Evolutionary conservation across 2,329 filamentous ascomycete species (phyloP), one percentile per base, ranked within the genome.

Genomic region (Acrocalymma vagum): DNA sequence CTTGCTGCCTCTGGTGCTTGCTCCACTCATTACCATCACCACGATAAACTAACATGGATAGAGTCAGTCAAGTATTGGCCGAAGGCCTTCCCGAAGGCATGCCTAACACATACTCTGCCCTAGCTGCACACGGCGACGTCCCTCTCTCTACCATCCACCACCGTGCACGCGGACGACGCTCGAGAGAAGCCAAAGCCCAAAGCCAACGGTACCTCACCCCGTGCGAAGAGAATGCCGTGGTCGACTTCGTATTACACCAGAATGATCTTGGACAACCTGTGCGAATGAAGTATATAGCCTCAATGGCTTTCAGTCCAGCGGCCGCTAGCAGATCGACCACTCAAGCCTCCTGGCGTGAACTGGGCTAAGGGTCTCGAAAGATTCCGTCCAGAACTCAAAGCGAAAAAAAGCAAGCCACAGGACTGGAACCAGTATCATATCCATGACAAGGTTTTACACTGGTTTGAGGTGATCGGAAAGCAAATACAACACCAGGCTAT

Each of bases 161-260:
- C 45, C 42, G 55, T 52, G 45, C 44, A 35, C 48, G 38, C 25
- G 54, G 57, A 28, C 58, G 53, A 39, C 53, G 20, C 27, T 64
- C 53, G 18, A 57, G 26, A 41, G 42, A 61, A 51, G 29, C 39
- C 24, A 64, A 66, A 47, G 62, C 52, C 33, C 16, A 62, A 45
- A 22, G 42, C 47, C 38, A 63, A 53, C 55, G 53, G 51, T 67
- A 63, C 39, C 62, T 65, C 18, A 53, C 48, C 36, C 56, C 41
- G 8, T 42, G 21, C 23, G 57, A 66, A 53, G 62, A 63, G 53
- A 53, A 63, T 31, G 61, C 58, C 17, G 27, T 65, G 21, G 42
- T 53, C 13, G 38, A 43, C 21, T 53, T 48, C 38, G 23, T 56
- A 25, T 33, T 58, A 43, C 46, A 42, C 30, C 44, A 48, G 47